Percentiles rank a stretch among this genome's conserved stretches.
Conservation (phyloP, 2,329 filamentous ascomycete genomes). For the Calonectria hawksworthii region DNA sequence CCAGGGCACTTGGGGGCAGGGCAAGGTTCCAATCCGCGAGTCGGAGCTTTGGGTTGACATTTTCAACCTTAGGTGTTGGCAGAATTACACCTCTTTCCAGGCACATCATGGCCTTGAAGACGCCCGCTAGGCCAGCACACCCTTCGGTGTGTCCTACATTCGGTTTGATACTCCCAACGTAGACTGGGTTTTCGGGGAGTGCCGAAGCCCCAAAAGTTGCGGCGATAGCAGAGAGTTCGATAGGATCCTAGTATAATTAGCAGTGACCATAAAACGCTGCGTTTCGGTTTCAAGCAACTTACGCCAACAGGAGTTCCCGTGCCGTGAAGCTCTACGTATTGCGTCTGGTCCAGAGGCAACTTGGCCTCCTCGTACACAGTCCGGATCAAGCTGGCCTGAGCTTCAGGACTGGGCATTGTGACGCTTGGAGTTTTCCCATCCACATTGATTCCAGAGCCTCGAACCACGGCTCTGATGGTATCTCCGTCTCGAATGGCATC, state of each 20-base stretch:
- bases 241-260: not conserved
- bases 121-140: not conserved
- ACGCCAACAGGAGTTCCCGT: constrained; percentile 73
- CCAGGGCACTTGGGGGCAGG: not conserved
- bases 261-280: not conserved
- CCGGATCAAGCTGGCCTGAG: constrained; percentile 54
- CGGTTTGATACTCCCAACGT: not conserved
- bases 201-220: not conserved
- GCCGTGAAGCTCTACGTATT: constrained; percentile 90
- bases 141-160: not conserved
- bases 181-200: not conserved
- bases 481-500: constrained; percentile 59
- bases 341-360: constrained; percentile 45
- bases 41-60: not conserved
- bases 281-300: not conserved
- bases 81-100: not conserved
- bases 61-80: not conserved
- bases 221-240: not conserved
- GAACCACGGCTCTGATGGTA: constrained; percentile 50
- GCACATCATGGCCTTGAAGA: not conserved
- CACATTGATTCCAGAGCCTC: constrained; percentile 50
- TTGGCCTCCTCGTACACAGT: constrained; percentile 20
- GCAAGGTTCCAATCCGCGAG: not conserved
- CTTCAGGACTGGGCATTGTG: constrained; percentile 53
- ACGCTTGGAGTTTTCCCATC: constrained; percentile 59